These are phyloP conservation scores for Mycogone perniciosa DNA, from an alignment of 2,329 filamentous ascomycete species.

Conservation along the genomic window DNA sequence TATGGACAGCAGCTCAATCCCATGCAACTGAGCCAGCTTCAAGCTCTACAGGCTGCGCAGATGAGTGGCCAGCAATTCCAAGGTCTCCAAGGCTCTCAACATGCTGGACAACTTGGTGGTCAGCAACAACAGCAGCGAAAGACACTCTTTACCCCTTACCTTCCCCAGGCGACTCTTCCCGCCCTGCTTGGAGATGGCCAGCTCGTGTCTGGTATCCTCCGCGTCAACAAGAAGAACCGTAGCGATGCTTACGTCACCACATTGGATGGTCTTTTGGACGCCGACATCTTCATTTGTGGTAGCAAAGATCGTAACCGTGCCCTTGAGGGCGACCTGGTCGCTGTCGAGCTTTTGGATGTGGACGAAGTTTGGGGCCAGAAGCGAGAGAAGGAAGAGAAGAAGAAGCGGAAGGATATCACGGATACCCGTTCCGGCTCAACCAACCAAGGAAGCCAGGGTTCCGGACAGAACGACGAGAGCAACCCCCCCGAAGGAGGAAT, in stretches of 20 bases:
- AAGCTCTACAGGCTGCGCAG: constrained; percentile 85
- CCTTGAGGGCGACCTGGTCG: constrained; percentile 90
- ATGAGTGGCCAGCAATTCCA: constrained; percentile 71
- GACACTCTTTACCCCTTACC: constrained; percentile 95
- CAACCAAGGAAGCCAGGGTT: constrained; percentile 62
- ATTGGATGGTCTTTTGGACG: constrained; percentile 78
- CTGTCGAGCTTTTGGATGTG: constrained; percentile 91
- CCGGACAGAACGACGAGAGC: constrained; percentile 54
- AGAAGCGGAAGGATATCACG: constrained; percentile 98
- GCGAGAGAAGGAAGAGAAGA: constrained; percentile 99
- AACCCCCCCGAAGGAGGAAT: constrained; percentile 73
- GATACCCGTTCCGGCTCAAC: constrained; percentile 76
- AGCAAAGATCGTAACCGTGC: constrained; percentile 98
- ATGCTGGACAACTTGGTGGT: constrained; percentile 58
- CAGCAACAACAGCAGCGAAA: constrained; percentile 83
- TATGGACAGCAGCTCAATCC: constrained; percentile 85
- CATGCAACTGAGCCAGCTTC: constrained; percentile 81
- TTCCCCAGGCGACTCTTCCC: constrained; percentile 88
- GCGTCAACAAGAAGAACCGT: constrained; percentile 99
- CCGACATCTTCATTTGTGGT: constrained; percentile 98
- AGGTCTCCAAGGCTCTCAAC: constrained; percentile 63
- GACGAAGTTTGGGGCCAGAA: constrained; percentile 99
- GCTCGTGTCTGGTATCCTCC: constrained; percentile 90
- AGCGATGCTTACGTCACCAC: constrained; percentile 98
- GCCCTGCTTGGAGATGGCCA: constrained; percentile 86